Base-by-base conservation (phyloP, 768 basidiomycete species). In the Neoboletus subvelutipes region DNA sequence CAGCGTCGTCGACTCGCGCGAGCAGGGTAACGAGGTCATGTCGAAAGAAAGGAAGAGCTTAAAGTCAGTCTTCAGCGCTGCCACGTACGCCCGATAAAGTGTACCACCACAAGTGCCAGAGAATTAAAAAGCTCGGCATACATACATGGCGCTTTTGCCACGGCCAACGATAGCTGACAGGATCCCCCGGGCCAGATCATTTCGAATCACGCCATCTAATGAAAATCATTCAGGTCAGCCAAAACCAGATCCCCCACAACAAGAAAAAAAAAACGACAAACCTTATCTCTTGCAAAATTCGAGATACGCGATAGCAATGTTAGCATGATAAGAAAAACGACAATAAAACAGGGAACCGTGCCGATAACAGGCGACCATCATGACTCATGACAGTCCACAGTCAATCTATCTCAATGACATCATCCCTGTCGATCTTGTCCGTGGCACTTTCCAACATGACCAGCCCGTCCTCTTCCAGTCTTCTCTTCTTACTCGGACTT, bases 401-500 rank as follows among this genome's bases (percentile, higher is more conserved):
- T 80, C 72, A 81, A 64, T 86, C 82, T 60, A 85, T 78, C 68
- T 73, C 79, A 51, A 86, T 85, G 12, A 84, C 69, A 58, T 86
- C 84, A 49, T 85, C 84, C 24, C 81, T 66, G 28, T 75, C 84
- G 31, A 85, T 67, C 62, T 69, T 64, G 60, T 85, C 85, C 55
- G 82, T 76, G 34, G 75, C 77, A 12, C 76, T 74, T 33, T 89
- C 88, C 68, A 93, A 70, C 63, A 90, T 59, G 34, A 93, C 68
- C 45, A 92, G 64, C 10, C 90, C 91, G 54, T 92, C 90, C 64
- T 87, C 84, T 46, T 92, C 90, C 54, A 92, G 67, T 59, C 75
- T 71, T 55, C 82, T 72, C 64, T 79, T 83, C 74, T 90, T 88
- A 64, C 80, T 86, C 17, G 86, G 86, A 63, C 83, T 85, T 29